These are phyloP conservation scores for Trichothecium roseum DNA, from an alignment of 2,329 filamentous ascomycete species.

Conservation along the genomic window DNA sequence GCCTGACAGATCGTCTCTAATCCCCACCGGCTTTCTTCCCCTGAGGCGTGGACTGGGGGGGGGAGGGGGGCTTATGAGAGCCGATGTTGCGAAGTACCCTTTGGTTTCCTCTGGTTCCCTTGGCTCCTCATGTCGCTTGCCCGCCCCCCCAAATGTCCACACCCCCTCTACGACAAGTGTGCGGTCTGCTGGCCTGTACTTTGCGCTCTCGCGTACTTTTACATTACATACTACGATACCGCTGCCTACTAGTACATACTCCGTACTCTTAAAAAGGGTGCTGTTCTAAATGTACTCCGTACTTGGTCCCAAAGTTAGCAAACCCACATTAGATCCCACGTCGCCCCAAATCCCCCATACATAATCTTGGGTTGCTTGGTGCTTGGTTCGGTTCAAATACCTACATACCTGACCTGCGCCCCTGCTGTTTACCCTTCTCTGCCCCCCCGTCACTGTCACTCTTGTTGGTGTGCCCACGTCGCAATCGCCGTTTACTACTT, in stretches of 20 bases:
- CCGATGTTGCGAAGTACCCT: too few relatives aligned
- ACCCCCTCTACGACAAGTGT: too few relatives aligned
- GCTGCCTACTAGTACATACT: too few relatives aligned
- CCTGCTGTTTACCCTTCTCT: constrained; percentile 9
- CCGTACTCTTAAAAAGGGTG: too few relatives aligned
- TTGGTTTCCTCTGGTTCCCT: too few relatives aligned
- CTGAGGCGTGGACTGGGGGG: neutral
- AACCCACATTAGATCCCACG: constrained; percentile 11
- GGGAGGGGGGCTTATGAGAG: neutral
- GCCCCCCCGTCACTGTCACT: constrained; percentile 12
- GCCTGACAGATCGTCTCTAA: neutral
- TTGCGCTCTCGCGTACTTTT: too few relatives aligned
- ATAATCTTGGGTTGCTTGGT: constrained; percentile 7
- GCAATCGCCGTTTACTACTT: constrained; percentile 11
- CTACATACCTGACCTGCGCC: constrained; percentile 5
- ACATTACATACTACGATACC: too few relatives aligned
- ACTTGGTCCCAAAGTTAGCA: neutral
- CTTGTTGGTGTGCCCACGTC: constrained; percentile 4
- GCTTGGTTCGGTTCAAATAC: constrained; percentile 12
- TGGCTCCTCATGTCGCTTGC: too few relatives aligned
- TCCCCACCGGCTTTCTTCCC: neutral
- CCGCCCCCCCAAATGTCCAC: too few relatives aligned
- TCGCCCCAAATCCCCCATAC: constrained; percentile 11
- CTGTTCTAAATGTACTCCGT: too few relatives aligned
- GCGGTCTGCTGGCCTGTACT: too few relatives aligned